Base-by-base conservation (phyloP, 2,329 filamentous ascomycete genomes). In the Clonostachys sp. region DNA sequence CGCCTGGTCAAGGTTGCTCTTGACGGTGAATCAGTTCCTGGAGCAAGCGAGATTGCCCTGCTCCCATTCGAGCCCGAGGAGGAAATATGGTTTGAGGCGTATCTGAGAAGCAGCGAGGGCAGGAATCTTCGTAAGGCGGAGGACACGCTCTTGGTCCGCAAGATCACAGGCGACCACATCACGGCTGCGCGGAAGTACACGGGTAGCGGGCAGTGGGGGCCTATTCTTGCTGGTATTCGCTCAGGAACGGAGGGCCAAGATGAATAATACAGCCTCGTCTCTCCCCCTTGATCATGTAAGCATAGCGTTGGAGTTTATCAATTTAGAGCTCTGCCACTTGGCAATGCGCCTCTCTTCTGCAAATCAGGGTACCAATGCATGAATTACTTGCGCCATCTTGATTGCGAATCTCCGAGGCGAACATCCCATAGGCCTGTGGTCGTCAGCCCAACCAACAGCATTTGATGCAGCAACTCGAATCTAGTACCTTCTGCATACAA, bases 91-190 rank as follows among this genome's bases (percentile, higher is more conserved):
- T 82, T 95, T 51, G 81, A 86, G 54, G 79, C 86, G 24, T 86
- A 78, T 49, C 68, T 95, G 36, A 72, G 80, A 0, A 70, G 72
- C 5, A 85, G 86, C 12, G 80, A 81, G 41, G 87, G 86, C 3
- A 81, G 81, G 57, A 76, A 72, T 40, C 67, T 86, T 8, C 81
- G 78, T 52, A 80, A 79, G 20, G 83, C 86, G 5, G 84, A 81
- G 59, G 89, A 92, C 56, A 88, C 86, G 1, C 72, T 91, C 2
- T 74, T 90, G 55, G 86, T 91, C 75, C 80, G 87, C 55, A 81
- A 77, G 51, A 82, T 94, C 51, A 83, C 84, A 2, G 84, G 77
- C 12, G 86, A 87, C 12, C 80, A 74, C 48, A 72, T 83, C 47
- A 61, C 62, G 3, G 77, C 79, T 13, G 60, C 75, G 5, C 59